These are phyloP conservation scores for Magnusiomyces paraingens DNA, from an alignment of 1,139 yeast species.

Conservation along the genomic window DNA sequence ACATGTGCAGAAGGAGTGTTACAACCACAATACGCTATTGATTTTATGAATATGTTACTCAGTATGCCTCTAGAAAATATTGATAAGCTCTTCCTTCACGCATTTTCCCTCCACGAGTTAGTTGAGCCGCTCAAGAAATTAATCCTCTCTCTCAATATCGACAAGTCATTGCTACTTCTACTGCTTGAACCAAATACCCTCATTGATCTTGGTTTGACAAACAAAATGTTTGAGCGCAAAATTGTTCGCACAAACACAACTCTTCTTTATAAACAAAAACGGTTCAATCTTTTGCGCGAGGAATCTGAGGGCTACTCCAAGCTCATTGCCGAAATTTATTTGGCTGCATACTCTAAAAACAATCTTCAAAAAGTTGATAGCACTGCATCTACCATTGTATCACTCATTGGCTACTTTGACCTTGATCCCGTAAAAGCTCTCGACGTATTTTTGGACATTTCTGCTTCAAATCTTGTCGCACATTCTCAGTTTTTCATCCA, in stretches of 20 bases:
- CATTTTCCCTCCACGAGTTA: conserved; percentile 19
- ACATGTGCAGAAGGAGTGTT: conserved; percentile 16
- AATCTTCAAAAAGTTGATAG: conserved; percentile 41
- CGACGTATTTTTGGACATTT: conserved; percentile 53
- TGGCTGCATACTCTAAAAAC: conserved; percentile 40
- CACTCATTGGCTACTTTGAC: conserved; percentile 67
- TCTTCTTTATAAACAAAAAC: conserved; percentile 55
- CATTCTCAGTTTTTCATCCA: conserved; percentile 43
- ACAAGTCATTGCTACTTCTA: conserved; percentile 20
- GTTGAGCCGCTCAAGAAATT: conserved; percentile 18
- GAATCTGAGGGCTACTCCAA: conserved; percentile 77
- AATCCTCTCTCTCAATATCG: conserved; percentile 21
- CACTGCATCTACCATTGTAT: conserved; percentile 47
- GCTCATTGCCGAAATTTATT: conserved; percentile 45
- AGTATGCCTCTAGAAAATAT: conserved; percentile 7
- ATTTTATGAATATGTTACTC: conserved; percentile 9
- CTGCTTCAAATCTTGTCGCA: conserved; percentile 40
- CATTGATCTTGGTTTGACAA: conserved; percentile 22
- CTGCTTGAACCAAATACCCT: conserved; percentile 25
- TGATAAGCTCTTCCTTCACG: conserved; percentile 21
- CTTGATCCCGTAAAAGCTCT: conserved; percentile 72
- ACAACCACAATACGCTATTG: conserved; percentile 13
- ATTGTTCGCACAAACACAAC: conserved; percentile 43
- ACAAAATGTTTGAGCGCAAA: conserved; percentile 35
- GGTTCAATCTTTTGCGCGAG: conserved; percentile 71